Evolutionary conservation across 2,329 filamentous ascomycete species (phyloP), one percentile per base, ranked within the genome.

Genomic region (Bimuria novae-zelandiae): DNA sequence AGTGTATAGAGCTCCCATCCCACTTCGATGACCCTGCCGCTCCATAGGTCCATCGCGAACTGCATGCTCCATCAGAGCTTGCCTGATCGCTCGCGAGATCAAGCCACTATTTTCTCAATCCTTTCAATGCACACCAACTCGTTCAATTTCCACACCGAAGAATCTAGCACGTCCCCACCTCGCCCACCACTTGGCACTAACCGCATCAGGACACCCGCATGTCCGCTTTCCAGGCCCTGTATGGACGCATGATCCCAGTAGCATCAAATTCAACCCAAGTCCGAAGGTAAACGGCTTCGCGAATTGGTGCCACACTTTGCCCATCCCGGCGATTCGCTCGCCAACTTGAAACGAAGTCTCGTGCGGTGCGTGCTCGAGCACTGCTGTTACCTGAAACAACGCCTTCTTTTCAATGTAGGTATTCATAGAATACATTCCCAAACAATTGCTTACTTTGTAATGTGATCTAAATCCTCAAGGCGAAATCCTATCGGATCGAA

Each of bases 181-280:
- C 6, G 33, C 21, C 30, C 29, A 41, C 21, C 39, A 25, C 14
- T 29, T n/a, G 16, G 22, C 7, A 35, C 44, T 39, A 47, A 30
- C 44, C 44, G n/a, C n/a, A 39, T 39, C 32, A n/a, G 33, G 44
- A 3, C 10, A 37, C 22, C 11, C 19, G 33, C 33, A 37, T 39
- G 23, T 30, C 22, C 44, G 43, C 32, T 25, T 25, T 32, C n/a
- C 30, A 22, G 16, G 29, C 23, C 32, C 30, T 37, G 44, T 30
- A 47, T 37, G 44, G 12, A 37, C 44, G 44, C 44, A 47, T 33
- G 44, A 47, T 25, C 44, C 44, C 23, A 47, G 44, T 47, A 47
- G 44, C 44, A 47, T 47, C 44, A 23, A 47, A 33, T 39, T 47
- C 17, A 47, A 47, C 44, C 44, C 44, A 47, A 47, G 44, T 47